Percentiles rank a stretch among this genome's conserved stretches.
phyloP scores from a whole-genome alignment of 176 grass and related monocot genomes.

The barley (Hordeum vulgare) region MorexV3_pseudomolecules_assembly NC_058522.1:52199505-52200004 shows the following conservation, averaged over 20 bases:
- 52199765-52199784: background rate
- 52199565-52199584: background rate
- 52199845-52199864: background rate
- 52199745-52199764: background rate
- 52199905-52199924: background rate
- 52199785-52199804: background rate
- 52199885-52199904: background rate
- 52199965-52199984: background rate
- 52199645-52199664: background rate
- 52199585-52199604: background rate
- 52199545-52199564: background rate
- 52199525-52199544: background rate
- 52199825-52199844: background rate
- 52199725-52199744: background rate
- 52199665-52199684: background rate
- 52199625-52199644: background rate
- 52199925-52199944: background rate
- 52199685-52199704: background rate
- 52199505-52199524: background rate
- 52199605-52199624: background rate
- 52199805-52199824: background rate
- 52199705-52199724: too few species aligned
- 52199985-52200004: background rate
- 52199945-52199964: background rate
- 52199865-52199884: background rate